These are phyloP conservation scores for Mollisia scopiformis DNA, from an alignment of 2,329 filamentous ascomycete genomes.

Conservation along the genomic window DNA sequence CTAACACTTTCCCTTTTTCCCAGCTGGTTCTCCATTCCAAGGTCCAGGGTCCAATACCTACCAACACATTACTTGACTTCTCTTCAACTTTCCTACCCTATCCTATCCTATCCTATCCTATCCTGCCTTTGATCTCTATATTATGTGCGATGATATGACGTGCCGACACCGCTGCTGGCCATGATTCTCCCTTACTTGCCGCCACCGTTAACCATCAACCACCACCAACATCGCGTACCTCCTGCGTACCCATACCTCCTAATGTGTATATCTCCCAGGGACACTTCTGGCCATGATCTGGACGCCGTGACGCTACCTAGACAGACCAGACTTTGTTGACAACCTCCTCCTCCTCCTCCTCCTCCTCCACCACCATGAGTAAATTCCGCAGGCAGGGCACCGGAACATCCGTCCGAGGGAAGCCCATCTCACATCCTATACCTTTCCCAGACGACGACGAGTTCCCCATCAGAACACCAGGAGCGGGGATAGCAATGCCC, in stretches of 20 bases:
- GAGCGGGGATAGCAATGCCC: slow-evolving; percentile 41
- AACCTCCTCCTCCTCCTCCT: slow-evolving; percentile 24
- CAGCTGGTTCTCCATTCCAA: slow-evolving; percentile 24
- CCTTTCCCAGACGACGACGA: slow-evolving; percentile 60
- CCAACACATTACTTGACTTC: no score
- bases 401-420: slow-evolving; percentile 55
- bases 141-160: slow-evolving; percentile 24
- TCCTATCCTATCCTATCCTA: no score
- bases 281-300: slow-evolving; percentile 18
- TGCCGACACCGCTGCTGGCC: slow-evolving; percentile 18
- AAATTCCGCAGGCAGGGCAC: slow-evolving; percentile 38
- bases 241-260: neutral
- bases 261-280: slow-evolving; percentile 12
- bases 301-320: slow-evolving; percentile 8
- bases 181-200: slow-evolving; percentile 12
- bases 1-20: no score
- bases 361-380: slow-evolving; percentile 34
- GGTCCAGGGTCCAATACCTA: slow-evolving; percentile 14
- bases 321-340: slow-evolving; percentile 2
- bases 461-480: slow-evolving; percentile 53
- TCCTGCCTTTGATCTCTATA: slow-evolving; percentile 11
- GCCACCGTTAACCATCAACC: slow-evolving; percentile 2
- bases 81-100: no score
- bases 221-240: no score
- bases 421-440: slow-evolving; percentile 52